phyloP scores from a whole-genome alignment of 2,329 filamentous ascomycete species.

The Diaporthe australafricana region DNA sequence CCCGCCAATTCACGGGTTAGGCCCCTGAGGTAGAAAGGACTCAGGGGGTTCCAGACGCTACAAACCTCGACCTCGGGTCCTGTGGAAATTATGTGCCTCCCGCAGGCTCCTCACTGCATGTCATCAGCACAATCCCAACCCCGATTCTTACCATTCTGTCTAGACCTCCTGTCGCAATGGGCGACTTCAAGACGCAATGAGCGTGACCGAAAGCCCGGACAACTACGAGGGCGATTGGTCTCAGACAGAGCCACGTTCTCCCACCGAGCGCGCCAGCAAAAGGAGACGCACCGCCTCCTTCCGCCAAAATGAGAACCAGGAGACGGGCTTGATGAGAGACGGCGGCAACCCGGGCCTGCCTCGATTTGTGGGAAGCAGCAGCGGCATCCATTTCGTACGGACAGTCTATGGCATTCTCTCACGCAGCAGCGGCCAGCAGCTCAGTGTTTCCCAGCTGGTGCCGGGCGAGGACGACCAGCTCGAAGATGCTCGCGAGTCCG shows the following conservation, averaged over 20 bases:
- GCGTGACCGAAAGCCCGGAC: neutral
- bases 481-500: slow-evolving; percentile 39
- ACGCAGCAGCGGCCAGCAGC: slow-evolving; percentile 25
- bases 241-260: slow-evolving; percentile 4
- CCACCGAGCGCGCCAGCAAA: slow-evolving; percentile 29
- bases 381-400: slow-evolving; percentile 69
- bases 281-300: slow-evolving; percentile 27
- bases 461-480: slow-evolving; percentile 69
- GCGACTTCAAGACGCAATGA: slow-evolving; percentile 7
- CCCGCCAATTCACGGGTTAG: neutral
- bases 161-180: neutral
- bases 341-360: slow-evolving; percentile 56
- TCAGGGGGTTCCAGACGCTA: neutral
- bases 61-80: no score
- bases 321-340: slow-evolving; percentile 61
- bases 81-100: neutral
- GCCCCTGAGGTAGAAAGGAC: neutral
- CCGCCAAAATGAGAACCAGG: slow-evolving; percentile 28
- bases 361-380: slow-evolving; percentile 67
- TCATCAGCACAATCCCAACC: neutral
- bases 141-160: no score
- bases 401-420: slow-evolving; percentile 64
- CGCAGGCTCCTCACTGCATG: neutral
- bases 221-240: slow-evolving; percentile 26
- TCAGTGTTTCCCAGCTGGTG: slow-evolving; percentile 53